A percentile compares a stretch with the other conserved stretches of the same genome.
phyloP scores from a whole-genome alignment of 306 rosid genomes.

The Hylodesmum podocarpum region DNA sequence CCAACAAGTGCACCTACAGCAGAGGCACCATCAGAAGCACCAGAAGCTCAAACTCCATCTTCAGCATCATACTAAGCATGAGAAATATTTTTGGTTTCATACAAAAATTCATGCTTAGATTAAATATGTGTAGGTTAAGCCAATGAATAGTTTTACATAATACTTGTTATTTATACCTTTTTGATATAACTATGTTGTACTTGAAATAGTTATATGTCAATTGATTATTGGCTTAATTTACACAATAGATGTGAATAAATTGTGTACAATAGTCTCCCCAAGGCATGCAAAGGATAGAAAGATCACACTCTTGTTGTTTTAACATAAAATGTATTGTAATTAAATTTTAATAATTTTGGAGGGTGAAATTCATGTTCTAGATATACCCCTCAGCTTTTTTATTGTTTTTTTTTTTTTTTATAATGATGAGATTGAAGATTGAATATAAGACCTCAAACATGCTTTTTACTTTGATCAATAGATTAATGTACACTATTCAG shows the following conservation, averaged over 20 bases:
- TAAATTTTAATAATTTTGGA: not conserved
- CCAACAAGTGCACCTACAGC: not conserved
- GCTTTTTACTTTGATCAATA: no score
- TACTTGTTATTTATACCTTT: not conserved
- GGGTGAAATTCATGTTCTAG: not conserved
- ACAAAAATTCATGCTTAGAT: not conserved
- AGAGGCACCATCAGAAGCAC: slow-evolving; percentile 1
- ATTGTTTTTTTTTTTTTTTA: no score
- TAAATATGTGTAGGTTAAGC: not conserved
- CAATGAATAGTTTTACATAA: not conserved
- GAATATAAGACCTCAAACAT: no score
- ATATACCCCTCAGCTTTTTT: no score
- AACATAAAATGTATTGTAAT: not conserved
- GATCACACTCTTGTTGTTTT: not conserved
- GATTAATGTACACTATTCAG: no score
- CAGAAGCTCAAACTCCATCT: not conserved
- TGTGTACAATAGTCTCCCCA: not conserved
- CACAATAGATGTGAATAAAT: not conserved
- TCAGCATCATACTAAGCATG: not conserved
- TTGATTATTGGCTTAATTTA: not conserved
- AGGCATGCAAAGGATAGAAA: not conserved
- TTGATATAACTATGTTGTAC: not conserved
- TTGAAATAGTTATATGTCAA: not conserved
- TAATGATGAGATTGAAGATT: no score
- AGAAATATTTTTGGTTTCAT: not conserved